Conservation (phyloP, 2,329 filamentous ascomycete species). For the Fusarium vanettenii region DNA sequence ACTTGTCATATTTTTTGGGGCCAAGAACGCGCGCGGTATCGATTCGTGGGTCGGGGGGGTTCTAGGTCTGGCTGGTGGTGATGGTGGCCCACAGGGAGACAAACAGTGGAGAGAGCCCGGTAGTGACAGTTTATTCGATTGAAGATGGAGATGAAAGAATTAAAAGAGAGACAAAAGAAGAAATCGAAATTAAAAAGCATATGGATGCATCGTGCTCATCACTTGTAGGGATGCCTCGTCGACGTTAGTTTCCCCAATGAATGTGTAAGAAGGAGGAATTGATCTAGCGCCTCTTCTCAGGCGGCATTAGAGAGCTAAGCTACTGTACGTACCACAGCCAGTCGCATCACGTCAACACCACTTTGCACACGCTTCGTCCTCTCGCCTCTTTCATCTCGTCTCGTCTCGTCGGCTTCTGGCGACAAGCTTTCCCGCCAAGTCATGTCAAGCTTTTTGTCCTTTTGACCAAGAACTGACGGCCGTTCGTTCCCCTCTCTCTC, state of each 20-base stretch:
- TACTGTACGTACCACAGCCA: slow-evolving; percentile 1
- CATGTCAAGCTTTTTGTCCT: slow-evolving; percentile 26
- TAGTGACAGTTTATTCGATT: background rate
- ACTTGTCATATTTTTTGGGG: slow-evolving; percentile 7
- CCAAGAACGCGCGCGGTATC: background rate
- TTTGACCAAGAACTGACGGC: background rate
- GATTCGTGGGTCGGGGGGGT: background rate
- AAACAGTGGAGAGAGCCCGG: background rate
- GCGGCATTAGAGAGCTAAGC: background rate
- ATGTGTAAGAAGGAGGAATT: background rate
- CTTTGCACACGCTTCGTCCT: background rate
- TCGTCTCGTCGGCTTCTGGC: background rate
- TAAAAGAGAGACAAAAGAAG: background rate
- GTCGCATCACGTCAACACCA: background rate
- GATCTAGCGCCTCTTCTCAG: background rate
- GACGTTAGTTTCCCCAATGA: background rate
- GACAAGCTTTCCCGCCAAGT: slow-evolving; percentile 35
- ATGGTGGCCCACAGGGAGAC: background rate
- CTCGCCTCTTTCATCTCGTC: background rate
- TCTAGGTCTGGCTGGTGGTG: background rate
- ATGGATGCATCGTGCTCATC: background rate
- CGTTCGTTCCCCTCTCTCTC: background rate
- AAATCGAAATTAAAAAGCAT: slow-evolving; percentile 1
- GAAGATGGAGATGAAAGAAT: background rate
- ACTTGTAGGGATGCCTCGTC: background rate